Conservation (phyloP, 2,329 filamentous ascomycete genomes). For the Colletotrichum cordylinicola region DNA sequence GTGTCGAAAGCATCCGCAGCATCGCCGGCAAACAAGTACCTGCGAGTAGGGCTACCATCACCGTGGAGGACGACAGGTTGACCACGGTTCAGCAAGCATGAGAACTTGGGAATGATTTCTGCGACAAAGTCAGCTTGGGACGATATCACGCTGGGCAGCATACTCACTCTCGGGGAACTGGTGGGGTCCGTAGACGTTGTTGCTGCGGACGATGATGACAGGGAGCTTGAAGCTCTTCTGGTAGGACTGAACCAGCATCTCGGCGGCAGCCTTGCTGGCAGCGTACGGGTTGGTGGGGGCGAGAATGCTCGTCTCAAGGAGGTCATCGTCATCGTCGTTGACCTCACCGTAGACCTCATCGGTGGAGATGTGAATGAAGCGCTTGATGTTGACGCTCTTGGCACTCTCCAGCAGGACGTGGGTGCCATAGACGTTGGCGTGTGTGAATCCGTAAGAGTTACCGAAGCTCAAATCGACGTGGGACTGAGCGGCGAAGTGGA, state of each 20-base stretch:
- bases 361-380: constrained; percentile 84
- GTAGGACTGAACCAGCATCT: constrained; percentile 89
- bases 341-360: constrained; percentile 89
- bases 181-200: constrained; percentile 87
- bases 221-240: constrained; percentile 83
- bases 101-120: constrained; percentile 88
- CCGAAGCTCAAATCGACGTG: constrained; percentile 85
- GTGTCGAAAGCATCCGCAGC: constrained; percentile 85
- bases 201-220: constrained; percentile 79
- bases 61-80: constrained; percentile 77
- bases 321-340: constrained; percentile 72
- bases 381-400: constrained; percentile 71
- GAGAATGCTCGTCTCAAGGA: constrained; percentile 76
- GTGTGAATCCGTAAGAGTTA: constrained; percentile 82
- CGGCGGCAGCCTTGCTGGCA: constrained; percentile 80
- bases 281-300: constrained; percentile 84
- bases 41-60: constrained; percentile 74
- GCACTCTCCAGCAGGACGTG: constrained; percentile 81
- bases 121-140: constrained; percentile 16
- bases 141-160: not conserved
- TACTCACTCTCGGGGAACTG: constrained; percentile 83
- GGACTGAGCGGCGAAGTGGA: constrained; percentile 87
- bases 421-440: constrained; percentile 84
- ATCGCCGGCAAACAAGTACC: constrained; percentile 81
- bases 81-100: constrained; percentile 70